Base-by-base conservation (phyloP, 768 basidiomycete species). In the Podaxis sp. region DNA sequence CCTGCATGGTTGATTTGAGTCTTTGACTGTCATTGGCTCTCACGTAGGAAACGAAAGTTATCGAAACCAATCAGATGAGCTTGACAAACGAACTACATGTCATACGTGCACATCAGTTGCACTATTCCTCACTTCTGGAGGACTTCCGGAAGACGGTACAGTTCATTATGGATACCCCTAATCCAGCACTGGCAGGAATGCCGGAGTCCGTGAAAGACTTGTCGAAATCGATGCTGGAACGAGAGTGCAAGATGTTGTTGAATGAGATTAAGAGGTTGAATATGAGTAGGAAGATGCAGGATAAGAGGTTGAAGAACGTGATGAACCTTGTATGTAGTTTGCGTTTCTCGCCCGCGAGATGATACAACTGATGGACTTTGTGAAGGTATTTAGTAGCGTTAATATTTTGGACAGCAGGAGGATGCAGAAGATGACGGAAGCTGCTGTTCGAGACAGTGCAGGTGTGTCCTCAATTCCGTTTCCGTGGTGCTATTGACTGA, bases 61-160 rank as follows among this genome's bases (percentile, higher is more conserved):
- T 83, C 22, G 52, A 59, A n/a, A 78, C 74, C 13, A 74, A 74
- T 30, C 73, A 78, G 20, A 78, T 81, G 66, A 66, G 63, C 10
- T 72, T 84, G 48, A 85, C 84, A 1, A 77, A 75, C n/a, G 77
- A 83, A 54, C 72, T 85, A 36, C 82, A 85, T 64, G 73, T 82
- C 62, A 73, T 85, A 60, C 82, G 82, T 44, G 84, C 84, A 0
- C 82, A 84, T 66, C 76, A 82, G 8, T 73, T 85, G 15, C 80
- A 84, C 64, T 82, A 84, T 64, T 76, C 75, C 2, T 75, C 77
- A 5, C 76, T 85, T 28, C 74, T 85, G 6, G 74, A 78, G 2
- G 77, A 84, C 63, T 83, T 85, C 58, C 68, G 69, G 17, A 80
- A 81, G 64, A 77, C 80, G 1, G 77, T 85, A 4, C 28, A 66